Evolutionary conservation across 2,329 filamentous ascomycete species (phyloP).

Genomic region (Cadophora luteo-olivacea): DNA sequence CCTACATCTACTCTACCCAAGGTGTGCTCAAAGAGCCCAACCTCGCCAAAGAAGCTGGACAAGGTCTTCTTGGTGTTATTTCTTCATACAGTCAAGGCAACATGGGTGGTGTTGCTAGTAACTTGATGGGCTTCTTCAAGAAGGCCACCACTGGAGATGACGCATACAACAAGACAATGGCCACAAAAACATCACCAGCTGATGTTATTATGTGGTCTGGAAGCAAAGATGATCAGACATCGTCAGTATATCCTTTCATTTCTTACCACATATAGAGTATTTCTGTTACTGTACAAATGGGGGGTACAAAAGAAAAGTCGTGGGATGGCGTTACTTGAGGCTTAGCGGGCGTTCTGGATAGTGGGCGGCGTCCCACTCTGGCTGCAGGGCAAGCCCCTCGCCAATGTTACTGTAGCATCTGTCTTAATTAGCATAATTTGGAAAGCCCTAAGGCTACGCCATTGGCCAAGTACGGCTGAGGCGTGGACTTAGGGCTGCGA

Average conservation of each 20-base stretch:
- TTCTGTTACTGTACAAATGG: slow-evolving; percentile 61
- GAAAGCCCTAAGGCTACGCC: slow-evolving; percentile 39
- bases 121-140: slow-evolving; percentile 86
- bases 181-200: slow-evolving; percentile 91
- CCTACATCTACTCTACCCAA: slow-evolving; percentile 73
- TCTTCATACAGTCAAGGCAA: slow-evolving; percentile 78
- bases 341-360: slow-evolving; percentile 32
- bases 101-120: slow-evolving; percentile 78
- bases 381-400: slow-evolving; percentile 33
- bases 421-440: slow-evolving; percentile 32
- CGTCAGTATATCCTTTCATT: slow-evolving; percentile 62
- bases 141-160: slow-evolving; percentile 81
- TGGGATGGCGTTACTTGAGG: slow-evolving; percentile 52
- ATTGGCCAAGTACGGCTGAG: slow-evolving; percentile 38
- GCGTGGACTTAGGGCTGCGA: slow-evolving; percentile 42
- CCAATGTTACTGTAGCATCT: slow-evolving; percentile 27
- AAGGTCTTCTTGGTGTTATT: slow-evolving; percentile 65
- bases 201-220: slow-evolving; percentile 99
- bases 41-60: slow-evolving; percentile 70
- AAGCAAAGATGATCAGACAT: slow-evolving; percentile 94
- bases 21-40: slow-evolving; percentile 73
- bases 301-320: slow-evolving; percentile 58
- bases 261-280: slow-evolving; percentile 64
- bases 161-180: slow-evolving; percentile 78
- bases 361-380: slow-evolving; percentile 35